phyloP scores from a whole-genome alignment of 2,329 filamentous ascomycete genomes.

The Ascochyta lentis region DNA sequence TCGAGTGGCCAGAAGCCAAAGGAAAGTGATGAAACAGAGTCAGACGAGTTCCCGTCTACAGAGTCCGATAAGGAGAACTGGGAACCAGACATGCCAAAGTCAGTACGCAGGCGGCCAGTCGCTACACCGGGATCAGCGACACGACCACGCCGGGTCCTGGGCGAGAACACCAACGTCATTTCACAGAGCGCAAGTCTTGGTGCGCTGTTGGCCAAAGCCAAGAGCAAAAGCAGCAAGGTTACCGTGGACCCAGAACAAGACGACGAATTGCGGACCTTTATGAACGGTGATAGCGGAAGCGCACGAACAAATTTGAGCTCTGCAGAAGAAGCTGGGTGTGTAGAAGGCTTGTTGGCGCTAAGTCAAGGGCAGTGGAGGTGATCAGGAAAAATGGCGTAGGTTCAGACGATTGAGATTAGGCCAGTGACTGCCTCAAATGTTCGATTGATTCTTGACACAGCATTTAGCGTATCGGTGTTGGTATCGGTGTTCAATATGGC shows the following conservation, averaged over 20 bases:
- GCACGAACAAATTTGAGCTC: conserved; percentile 63
- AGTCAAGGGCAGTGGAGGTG: conserved; percentile 87
- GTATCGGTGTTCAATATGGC: conserved; percentile 2
- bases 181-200: conserved; percentile 49
- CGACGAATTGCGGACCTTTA: conserved; percentile 75
- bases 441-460: conserved; percentile 9
- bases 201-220: conserved; percentile 43
- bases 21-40: conserved; percentile 43
- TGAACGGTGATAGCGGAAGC: conserved; percentile 65
- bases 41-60: conserved; percentile 60
- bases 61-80: conserved; percentile 98
- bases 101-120: conserved; percentile 39
- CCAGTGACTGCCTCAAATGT: background rate
- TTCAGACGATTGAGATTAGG: background rate
- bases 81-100: conserved; percentile 54
- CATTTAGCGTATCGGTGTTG: conserved; percentile 21
- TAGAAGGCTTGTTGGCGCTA: conserved; percentile 85
- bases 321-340: conserved; percentile 78
- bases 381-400: background rate
- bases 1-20: conserved; percentile 37
- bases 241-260: conserved; percentile 58
- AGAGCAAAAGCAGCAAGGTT: conserved; percentile 36
- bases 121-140: conserved; percentile 43
- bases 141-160: conserved; percentile 52
- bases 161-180: conserved; percentile 54